phyloP scores from a whole-genome alignment of 805 yeast genomes.

The Candida suzukii region DNA sequence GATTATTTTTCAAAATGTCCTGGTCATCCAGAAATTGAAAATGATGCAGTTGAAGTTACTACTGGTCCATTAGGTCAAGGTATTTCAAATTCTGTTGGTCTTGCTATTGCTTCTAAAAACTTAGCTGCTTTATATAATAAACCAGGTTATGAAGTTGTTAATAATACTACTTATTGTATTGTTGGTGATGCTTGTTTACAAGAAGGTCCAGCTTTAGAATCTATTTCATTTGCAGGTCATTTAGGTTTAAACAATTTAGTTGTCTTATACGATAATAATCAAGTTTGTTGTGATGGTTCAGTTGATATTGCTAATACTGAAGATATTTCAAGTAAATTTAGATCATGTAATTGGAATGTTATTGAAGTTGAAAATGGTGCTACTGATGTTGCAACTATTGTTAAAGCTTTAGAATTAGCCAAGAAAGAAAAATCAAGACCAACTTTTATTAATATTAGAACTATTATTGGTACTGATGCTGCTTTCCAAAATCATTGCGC shows the following conservation, averaged over 20 bases:
- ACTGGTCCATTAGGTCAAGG: constrained; percentile 99
- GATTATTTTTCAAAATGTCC: constrained; percentile 92
- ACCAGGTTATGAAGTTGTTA: constrained; percentile 68
- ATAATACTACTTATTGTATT: constrained; percentile 70
- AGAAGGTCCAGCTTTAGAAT: constrained; percentile 97
- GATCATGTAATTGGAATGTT: constrained; percentile 93
- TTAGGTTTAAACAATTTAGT: constrained; percentile 87
- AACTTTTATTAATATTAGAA: constrained; percentile 78
- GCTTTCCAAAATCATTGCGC: constrained; percentile 74
- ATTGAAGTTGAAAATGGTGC: constrained; percentile 74
- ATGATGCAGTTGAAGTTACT: constrained; percentile 93
- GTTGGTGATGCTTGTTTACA: constrained; percentile 97
- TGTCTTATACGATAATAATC: constrained; percentile 95
- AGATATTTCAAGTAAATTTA: constrained; percentile 77
- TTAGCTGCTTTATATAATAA: constrained; percentile 90
- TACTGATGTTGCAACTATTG: constrained; percentile 63
- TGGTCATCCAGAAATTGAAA: constrained; percentile 93
- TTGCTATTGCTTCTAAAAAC: constrained; percentile 91
- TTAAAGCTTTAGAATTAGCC: constrained; percentile 29
- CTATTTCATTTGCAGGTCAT: constrained; percentile 94
- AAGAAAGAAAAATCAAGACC: constrained; percentile 59
- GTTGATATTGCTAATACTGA: constrained; percentile 89
- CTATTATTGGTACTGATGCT: constrained; percentile 95
- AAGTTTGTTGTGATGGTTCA: constrained; percentile 93
- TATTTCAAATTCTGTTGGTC: constrained; percentile 91